Base-by-base conservation (phyloP, 2,329 filamentous ascomycete genomes). In the Arthrobotrys sphaeroides region DNA sequence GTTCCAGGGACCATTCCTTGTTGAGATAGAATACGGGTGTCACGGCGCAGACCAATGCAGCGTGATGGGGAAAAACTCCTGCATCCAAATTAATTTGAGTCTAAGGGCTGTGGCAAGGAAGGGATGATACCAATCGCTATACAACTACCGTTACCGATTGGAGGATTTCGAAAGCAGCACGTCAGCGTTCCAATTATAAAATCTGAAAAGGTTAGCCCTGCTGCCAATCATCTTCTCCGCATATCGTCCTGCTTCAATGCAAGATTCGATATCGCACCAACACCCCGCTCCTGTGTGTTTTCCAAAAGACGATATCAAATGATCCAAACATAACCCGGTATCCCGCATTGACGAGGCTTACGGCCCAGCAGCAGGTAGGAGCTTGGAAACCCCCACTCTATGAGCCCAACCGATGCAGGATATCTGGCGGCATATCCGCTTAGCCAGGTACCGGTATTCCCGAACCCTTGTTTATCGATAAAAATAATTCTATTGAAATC, bases 241-340 rank as follows among this genome's bases (percentile, higher is more conserved):
- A n/a, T n/a, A n/a, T 40, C 16, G 36, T 1, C 36, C 36, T 12
- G 31, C 5, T n/a, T 40, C 12, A 10, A 40, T 40, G n/a, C 31
- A 9, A 12, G 31, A 7, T 33, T 33, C 31, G n/a, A n/a, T n/a
- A n/a, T n/a, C n/a, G n/a, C n/a, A n/a, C n/a, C n/a, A n/a, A n/a
- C n/a, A n/a, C n/a, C n/a, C n/a, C n/a, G n/a, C 12, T 33, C 31
- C 31, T 33, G n/a, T 40, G 36, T 66, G 20, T 45, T 26, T 33
- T 53, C 24, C 31, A 31, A 42, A 40, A 33, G 61, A 66, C 47
- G 20, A 66, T 66, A 24, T 53, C n/a, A 31, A 49, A 47, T 53
- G 61, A 66, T 43, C 61, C 28, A 28, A 7, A 3, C 33, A n/a
- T 16, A 16, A 13, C 3, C n/a, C 31, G 10, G 31, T 20, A 10